These are phyloP conservation scores for Rhodosporidiobolus sp. DNA, from an alignment of 768 basidiomycete species.

Conservation along the genomic window DNA sequence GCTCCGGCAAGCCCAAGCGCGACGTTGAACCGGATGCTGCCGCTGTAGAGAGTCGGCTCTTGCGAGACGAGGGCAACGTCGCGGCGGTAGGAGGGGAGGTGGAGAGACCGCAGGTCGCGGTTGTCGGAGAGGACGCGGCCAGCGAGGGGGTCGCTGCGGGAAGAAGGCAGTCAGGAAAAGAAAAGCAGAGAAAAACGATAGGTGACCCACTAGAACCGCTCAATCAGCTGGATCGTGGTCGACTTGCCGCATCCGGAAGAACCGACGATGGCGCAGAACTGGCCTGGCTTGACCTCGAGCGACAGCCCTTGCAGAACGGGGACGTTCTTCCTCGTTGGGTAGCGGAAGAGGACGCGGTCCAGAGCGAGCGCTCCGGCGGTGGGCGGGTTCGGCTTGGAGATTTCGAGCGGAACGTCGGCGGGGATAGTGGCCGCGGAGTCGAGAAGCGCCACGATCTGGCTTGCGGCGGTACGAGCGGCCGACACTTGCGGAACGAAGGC, in stretches of 20 bases:
- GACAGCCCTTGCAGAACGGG: conserved; percentile 46
- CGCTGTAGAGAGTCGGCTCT: conserved; percentile 54
- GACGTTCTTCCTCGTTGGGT: conserved; percentile 49
- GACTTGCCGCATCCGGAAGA: conserved; percentile 52
- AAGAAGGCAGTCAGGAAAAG: conserved; percentile 11
- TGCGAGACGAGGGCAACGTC: conserved; percentile 53
- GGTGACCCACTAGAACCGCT: conserved; percentile 43
- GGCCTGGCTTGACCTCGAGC: conserved; percentile 48
- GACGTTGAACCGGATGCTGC: conserved; percentile 53
- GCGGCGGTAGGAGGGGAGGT: conserved; percentile 50
- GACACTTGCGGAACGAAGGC: conserved; percentile 74
- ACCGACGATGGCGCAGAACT: conserved; percentile 51
- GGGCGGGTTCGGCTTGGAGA: conserved; percentile 40
- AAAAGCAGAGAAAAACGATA: background rate
- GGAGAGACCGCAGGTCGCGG: conserved; percentile 50
- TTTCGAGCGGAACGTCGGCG: conserved; percentile 56
- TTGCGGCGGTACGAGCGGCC: conserved; percentile 72
- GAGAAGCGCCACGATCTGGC: conserved; percentile 69
- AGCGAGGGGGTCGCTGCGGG: conserved; percentile 48
- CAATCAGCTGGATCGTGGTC: conserved; percentile 51
- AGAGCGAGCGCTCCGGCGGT: conserved; percentile 49
- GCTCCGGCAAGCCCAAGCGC: conserved; percentile 48
- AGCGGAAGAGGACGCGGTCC: conserved; percentile 50
- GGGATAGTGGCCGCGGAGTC: conserved; percentile 76
- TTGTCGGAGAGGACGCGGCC: conserved; percentile 51